phyloP scores from a whole-genome alignment of 768 basidiomycete species.

The Baorangia bicolor region DNA sequence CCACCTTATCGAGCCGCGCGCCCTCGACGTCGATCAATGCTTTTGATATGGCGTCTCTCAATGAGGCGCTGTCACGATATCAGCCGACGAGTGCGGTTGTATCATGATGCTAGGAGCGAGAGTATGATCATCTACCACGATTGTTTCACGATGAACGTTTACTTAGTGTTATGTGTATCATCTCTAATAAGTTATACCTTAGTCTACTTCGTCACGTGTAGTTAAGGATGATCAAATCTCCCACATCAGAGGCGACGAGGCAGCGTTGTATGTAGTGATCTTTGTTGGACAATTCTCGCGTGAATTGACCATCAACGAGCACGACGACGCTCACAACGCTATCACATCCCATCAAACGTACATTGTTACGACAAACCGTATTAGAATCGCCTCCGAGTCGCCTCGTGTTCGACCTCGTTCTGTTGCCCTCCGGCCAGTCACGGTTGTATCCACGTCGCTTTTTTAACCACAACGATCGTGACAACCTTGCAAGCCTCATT shows the following conservation, averaged over 20 bases:
- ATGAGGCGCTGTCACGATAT: constrained; percentile 29
- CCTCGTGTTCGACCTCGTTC: constrained; percentile 28
- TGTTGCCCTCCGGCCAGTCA: neutral
- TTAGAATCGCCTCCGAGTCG: neutral
- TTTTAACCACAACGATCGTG: constrained; percentile 2
- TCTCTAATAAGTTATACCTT: constrained; percentile 9
- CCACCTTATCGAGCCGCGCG: constrained; percentile 3
- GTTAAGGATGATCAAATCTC: constrained; percentile 1
- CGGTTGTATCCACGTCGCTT: constrained; percentile 5
- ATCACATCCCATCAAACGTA: neutral
- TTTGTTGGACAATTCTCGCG: neutral
- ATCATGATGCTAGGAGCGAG: constrained; percentile 8
- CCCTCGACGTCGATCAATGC: constrained; percentile 12
- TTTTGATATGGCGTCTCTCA: constrained; percentile 27
- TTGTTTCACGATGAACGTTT: constrained; percentile 4
- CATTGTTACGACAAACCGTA: neutral
- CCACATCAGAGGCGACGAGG: constrained; percentile 1
- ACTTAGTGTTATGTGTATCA: constrained; percentile 2
- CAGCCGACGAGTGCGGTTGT: constrained; percentile 10
- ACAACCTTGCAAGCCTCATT: neutral
- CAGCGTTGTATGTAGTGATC: neutral
- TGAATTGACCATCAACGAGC: neutral
- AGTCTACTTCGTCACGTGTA: constrained; percentile 10
- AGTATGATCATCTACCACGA: neutral
- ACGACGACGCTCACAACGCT: neutral